phyloP scores from a whole-genome alignment of 2,329 filamentous ascomycete genomes.

The Microsporum audouinii region DNA sequence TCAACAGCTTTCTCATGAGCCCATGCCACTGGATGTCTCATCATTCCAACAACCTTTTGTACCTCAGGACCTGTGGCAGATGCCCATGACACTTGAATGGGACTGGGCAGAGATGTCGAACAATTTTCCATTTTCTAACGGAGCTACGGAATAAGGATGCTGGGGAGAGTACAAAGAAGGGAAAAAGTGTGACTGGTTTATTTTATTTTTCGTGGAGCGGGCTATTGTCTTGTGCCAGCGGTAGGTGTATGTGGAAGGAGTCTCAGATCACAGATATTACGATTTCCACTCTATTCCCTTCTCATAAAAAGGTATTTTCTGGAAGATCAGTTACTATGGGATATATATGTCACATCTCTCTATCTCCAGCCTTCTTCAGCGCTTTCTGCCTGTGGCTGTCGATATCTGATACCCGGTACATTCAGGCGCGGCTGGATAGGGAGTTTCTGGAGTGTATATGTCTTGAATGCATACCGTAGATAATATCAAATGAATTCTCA shows the following conservation, averaged over 20 bases:
- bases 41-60: slow-evolving; percentile 75
- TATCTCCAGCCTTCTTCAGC: not conserved
- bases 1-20: slow-evolving; percentile 20
- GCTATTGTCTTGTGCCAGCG: not conserved
- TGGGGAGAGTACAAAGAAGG: too few species aligned
- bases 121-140: slow-evolving; percentile 15
- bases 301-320: not conserved
- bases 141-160: not conserved
- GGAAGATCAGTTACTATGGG: not conserved
- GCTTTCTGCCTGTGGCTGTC: not conserved
- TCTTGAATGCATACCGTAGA: not conserved
- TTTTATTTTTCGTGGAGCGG: not conserved
- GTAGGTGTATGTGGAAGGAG: not conserved
- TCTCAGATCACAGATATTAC: not conserved
- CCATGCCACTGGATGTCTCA: slow-evolving; percentile 26
- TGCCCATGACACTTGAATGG: slow-evolving; percentile 95
- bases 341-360: not conserved
- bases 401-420: not conserved
- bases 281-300: not conserved
- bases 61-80: slow-evolving; percentile 85
- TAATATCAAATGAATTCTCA: not conserved
- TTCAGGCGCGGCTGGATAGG: not conserved
- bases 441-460: not conserved
- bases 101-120: slow-evolving; percentile 47
- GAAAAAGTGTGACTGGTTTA: not conserved